Evolutionary conservation across 306 rosid species (phyloP).

Genomic region (Corylus avellana): DNA sequence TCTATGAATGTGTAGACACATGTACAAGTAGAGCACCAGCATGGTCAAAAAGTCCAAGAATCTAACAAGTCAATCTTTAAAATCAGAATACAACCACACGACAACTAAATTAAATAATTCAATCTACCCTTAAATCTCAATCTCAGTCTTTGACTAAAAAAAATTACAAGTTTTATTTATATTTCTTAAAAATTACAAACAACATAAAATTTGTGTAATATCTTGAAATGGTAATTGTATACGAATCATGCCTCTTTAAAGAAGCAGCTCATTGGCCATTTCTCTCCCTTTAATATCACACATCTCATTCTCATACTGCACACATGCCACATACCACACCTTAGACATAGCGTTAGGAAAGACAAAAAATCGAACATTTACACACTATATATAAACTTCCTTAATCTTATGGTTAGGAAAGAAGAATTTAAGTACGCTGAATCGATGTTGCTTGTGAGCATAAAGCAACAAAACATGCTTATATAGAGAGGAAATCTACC

Average conservation of each 20-base stretch:
- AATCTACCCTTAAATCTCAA: neutral
- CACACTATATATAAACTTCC: neutral
- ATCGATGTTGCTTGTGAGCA: neutral
- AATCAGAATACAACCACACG: neutral
- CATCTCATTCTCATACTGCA: neutral
- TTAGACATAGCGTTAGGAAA: neutral
- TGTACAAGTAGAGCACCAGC: neutral
- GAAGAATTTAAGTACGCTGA: neutral
- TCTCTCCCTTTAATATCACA: neutral
- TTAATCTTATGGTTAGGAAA: neutral
- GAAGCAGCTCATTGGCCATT: neutral
- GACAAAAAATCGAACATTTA: neutral
- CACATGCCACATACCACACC: neutral
- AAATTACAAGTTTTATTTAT: neutral
- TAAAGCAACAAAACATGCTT: too few relatives aligned
- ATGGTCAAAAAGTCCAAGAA: neutral
- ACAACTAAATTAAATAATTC: neutral
- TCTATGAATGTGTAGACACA: neutral
- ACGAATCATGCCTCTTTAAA: neutral
- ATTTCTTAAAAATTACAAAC: neutral
- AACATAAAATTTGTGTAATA: neutral
- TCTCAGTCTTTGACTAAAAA: neutral
- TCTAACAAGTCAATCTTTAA: too few relatives aligned
- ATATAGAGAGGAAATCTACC: slow-evolving; percentile 28
- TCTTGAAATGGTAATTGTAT: neutral